Base-by-base conservation (phyloP, 352 stramenopile species). In the Pythium biforme region DNA sequence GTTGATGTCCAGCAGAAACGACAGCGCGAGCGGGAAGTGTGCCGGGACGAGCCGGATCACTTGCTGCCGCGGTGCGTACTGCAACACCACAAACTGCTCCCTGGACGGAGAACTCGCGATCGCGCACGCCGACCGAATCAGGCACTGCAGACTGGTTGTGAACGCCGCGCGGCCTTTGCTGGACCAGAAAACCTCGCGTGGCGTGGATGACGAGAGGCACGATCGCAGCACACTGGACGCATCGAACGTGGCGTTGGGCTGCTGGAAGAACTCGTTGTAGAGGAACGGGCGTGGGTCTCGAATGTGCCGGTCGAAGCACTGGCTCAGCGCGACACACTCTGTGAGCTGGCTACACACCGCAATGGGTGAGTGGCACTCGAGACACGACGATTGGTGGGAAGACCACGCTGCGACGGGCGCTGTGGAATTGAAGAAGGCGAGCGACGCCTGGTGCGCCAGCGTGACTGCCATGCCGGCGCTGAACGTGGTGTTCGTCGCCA, bases 1-100 rank as follows among this genome's bases (percentile, higher is more conserved):
- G 40, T 58, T 33, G 37, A 68, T 40, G 40, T 69, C 62, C 4
- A 69, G 29, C 23, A 64, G 14, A 11, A 69, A 63, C 14, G 22
- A 50, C 12, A 63, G 29, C 29, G 39, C 48, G 22, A 69, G 22
- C 1, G 62, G 62, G 29, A 69, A 60, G 15, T 62, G 45, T 0
- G 45, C 9, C 3, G n/a, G 19, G n/a, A 46, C 15, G 1, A 56
- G 9, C 1, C 5, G 47, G 31, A 70, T 51, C 9, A 22, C 43
- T 29, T 65, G 55, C 6, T 47, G 26, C 3, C 49, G 63, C 15
- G 63, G 63, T 3, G 31, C 12, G 51, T 70, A 70, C 20, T 29
- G 56, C 12, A 70, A 25, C 22, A 23, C 7, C 14, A 69, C 26
- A 23, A 14, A n/a, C 9, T 33, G 41, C 6, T 19, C 23, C 9